Conservation (phyloP, 768 basidiomycete species). For the Brasilioporus rufonigricans region DNA sequence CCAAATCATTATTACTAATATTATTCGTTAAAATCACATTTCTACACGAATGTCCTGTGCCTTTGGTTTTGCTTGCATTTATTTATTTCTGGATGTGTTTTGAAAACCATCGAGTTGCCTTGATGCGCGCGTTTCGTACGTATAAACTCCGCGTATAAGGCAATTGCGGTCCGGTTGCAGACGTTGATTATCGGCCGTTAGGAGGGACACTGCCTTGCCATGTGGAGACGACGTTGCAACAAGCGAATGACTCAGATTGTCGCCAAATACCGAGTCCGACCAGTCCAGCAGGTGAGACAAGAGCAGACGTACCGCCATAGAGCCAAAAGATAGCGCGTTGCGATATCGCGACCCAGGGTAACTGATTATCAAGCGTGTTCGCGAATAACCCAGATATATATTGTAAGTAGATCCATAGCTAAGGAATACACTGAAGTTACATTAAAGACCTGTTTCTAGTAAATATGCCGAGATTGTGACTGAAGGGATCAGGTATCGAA, state of each 20-base stretch:
- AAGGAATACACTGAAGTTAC: slow-evolving; percentile 27
- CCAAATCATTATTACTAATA: too few relatives aligned
- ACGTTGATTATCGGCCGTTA: neutral
- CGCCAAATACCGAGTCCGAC: too few relatives aligned
- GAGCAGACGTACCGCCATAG: neutral
- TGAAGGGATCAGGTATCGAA: slow-evolving; percentile 22
- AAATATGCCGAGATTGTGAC: slow-evolving; percentile 24
- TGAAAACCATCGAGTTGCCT: too few relatives aligned
- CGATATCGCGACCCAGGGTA: neutral
- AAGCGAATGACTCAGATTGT: neutral
- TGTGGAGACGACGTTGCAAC: neutral
- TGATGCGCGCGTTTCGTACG: neutral
- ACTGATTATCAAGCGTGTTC: neutral
- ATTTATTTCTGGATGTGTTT: neutral
- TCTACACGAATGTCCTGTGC: too few relatives aligned
- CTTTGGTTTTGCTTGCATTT: neutral
- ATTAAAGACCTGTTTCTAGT: slow-evolving; percentile 28
- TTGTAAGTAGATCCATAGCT: slow-evolving; percentile 20
- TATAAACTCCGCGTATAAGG: neutral
- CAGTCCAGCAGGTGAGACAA: neutral
- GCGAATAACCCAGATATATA: slow-evolving; percentile 21
- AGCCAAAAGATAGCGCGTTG: neutral
- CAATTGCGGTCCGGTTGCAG: neutral
- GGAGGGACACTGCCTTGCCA: neutral
- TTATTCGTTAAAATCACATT: too few relatives aligned